These are phyloP conservation scores for Afroboletus lepidellus DNA, from an alignment of 1,284 basidiomycete species.

Conservation along the genomic window DNA sequence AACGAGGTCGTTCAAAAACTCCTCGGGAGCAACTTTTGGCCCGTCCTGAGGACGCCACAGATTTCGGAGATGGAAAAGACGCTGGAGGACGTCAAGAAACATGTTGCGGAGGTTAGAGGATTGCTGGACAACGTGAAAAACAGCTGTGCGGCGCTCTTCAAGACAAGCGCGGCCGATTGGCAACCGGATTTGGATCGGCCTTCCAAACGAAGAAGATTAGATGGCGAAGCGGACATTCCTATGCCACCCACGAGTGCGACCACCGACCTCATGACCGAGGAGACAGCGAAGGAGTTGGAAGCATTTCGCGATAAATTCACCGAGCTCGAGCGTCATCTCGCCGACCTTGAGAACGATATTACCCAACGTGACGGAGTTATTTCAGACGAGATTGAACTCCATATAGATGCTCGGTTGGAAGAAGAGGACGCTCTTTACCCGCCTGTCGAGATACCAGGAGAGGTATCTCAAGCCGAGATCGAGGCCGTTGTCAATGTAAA, in stretches of 20 bases:
- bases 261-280: slow-evolving; percentile 7
- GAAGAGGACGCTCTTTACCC: slow-evolving; percentile 29
- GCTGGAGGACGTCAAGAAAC: slow-evolving; percentile 26
- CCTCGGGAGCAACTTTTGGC: slow-evolving; percentile 30
- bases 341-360: slow-evolving; percentile 45
- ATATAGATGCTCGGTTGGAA: slow-evolving; percentile 38
- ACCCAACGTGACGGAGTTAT: slow-evolving; percentile 38
- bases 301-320: slow-evolving; percentile 40
- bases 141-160: slow-evolving; percentile 25
- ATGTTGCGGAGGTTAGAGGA: slow-evolving; percentile 27
- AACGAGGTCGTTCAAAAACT: slow-evolving; percentile 29
- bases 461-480: slow-evolving; percentile 23
- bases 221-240: slow-evolving; percentile 11
- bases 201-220: slow-evolving; percentile 40
- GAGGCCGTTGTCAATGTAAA: slow-evolving; percentile 22
- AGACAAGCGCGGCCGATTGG: slow-evolving; percentile 10
- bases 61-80: slow-evolving; percentile 27
- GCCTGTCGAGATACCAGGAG: slow-evolving; percentile 12
- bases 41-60: slow-evolving; percentile 25
- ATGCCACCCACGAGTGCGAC: slow-evolving; percentile 12
- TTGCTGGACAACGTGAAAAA: slow-evolving; percentile 26
- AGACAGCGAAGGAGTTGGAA: slow-evolving; percentile 34
- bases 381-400: slow-evolving; percentile 39
- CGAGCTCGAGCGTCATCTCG: slow-evolving; percentile 38
- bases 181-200: slow-evolving; percentile 31